phyloP scores from a whole-genome alignment of 2,329 filamentous ascomycete species.

The Penicillium paneum region DNA sequence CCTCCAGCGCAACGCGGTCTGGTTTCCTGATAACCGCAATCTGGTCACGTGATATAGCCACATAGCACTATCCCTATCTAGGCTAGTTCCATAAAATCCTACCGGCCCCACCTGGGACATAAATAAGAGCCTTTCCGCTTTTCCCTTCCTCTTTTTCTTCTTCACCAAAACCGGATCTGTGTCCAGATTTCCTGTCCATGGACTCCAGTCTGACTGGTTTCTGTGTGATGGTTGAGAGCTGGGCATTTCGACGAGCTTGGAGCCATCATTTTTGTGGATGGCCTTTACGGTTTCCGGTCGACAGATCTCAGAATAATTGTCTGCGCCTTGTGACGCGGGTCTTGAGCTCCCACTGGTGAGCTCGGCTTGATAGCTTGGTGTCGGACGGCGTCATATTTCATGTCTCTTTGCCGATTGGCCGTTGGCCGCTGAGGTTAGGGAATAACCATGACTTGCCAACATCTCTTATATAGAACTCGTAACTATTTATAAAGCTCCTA shows the following conservation, averaged over 20 bases:
- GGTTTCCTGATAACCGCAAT: constrained; percentile 8
- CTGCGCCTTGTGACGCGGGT: constrained; percentile 51
- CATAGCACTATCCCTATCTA: neutral
- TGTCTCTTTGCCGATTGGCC: constrained; percentile 79
- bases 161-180: constrained; percentile 68
- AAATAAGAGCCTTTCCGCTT: constrained; percentile 36
- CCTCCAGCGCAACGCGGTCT: neutral
- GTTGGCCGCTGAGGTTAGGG: constrained; percentile 86
- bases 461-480: constrained; percentile 41
- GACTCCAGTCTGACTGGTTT: constrained; percentile 33
- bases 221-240: constrained; percentile 71
- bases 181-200: constrained; percentile 70
- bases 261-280: constrained; percentile 68
- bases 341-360: constrained; percentile 70
- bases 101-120: constrained; percentile 8
- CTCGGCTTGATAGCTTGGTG: constrained; percentile 55
- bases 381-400: constrained; percentile 79
- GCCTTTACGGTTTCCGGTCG: constrained; percentile 76
- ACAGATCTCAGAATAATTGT: constrained; percentile 83
- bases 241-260: constrained; percentile 84
- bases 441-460: constrained; percentile 79
- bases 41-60: constrained; percentile 14
- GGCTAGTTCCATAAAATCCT: constrained; percentile 24
- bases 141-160: constrained; percentile 38
- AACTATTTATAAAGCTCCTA: constrained; percentile 1